These are phyloP conservation scores for Thraustochytrium striatum DNA, from an alignment of 352 stramenopile species.

Conservation along the genomic window DNA sequence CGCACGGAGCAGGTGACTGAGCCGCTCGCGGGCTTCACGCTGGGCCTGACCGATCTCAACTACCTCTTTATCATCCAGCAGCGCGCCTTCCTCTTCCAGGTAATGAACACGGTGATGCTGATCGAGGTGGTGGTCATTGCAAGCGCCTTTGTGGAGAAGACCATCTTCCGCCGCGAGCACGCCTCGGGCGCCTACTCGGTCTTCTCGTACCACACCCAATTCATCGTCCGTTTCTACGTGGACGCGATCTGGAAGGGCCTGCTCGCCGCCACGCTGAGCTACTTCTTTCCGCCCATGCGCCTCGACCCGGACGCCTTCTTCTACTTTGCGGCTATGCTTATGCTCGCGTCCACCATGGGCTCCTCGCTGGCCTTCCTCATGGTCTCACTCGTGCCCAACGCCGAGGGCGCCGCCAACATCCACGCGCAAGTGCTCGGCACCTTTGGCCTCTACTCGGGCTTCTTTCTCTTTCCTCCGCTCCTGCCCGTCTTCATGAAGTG, in stretches of 20 bases:
- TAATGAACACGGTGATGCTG: conserved; percentile 46
- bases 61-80: conserved; percentile 37
- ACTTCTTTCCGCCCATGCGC: conserved; percentile 45
- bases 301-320: conserved; percentile 30
- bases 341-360: conserved; percentile 25
- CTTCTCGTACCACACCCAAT: conserved; percentile 24
- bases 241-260: conserved; percentile 43
- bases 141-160: conserved; percentile 42
- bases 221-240: conserved; percentile 45
- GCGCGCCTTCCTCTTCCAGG: conserved; percentile 40
- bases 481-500: conserved; percentile 27
- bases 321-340: conserved; percentile 36
- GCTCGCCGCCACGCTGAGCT: conserved; percentile 11
- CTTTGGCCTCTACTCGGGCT: conserved; percentile 25
- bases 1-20: not conserved
- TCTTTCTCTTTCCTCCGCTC: not conserved
- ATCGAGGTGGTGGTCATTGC: conserved; percentile 44
- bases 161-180: conserved; percentile 38
- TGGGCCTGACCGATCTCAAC: not conserved
- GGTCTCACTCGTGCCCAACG: conserved; percentile 32
- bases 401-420: conserved; percentile 16
- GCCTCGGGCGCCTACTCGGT: conserved; percentile 41
- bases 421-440: conserved; percentile 36
- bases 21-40: not conserved
- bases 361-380: conserved; percentile 23